Evolutionary conservation across 805 yeast genomes (phyloP), one percentile per base, ranked within the genome.

Genomic region (Candida argentea): DNA sequence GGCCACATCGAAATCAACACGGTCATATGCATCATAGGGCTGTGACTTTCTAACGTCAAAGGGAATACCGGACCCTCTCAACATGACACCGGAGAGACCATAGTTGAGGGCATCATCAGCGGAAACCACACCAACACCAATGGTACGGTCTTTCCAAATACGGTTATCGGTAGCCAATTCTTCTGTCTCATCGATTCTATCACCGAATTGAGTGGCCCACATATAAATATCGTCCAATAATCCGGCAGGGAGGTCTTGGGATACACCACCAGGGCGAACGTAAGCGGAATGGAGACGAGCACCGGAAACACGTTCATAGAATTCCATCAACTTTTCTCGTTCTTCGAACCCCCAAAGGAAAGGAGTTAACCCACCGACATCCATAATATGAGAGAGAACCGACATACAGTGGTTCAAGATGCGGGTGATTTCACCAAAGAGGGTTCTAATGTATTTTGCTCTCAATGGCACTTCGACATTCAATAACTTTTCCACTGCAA

Each of bases 161-260:
- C 94, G 78, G 61, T 84, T 84, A 50, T 82, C 94, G 27, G 94
- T 82, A 39, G 79, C 68, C 61, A 84, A 69, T 59, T 84, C 94
- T 62, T 84, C 94, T 38, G 81, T 76, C 58, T 84, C 94, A 55
- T 84, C 94, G 41, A 84, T 60, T 63, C 94, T 74, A 62, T 84
- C 94, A 51, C 94, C 94, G 43, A 84, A 84, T 64, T 84, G 94
- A 14, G 94, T 84, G 32, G 94, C 93, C 94, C 94, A 84, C 89
- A 83, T 83, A 58, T 81, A 84, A 40, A 84, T 84, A 52, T 84
- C 94, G 55, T 84, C 94, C 44, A 84, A 69, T 48, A 84, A 55
- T 29, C 94, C 94, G 22, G 73, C 77, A 15, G 94, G 94, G 35
- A 84, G 57, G 59, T 84, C 94, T 58, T 80, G 93, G 13, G 89